phyloP scores from a whole-genome alignment of 768 basidiomycete species.

The Rhizopogon sp. region DNA sequence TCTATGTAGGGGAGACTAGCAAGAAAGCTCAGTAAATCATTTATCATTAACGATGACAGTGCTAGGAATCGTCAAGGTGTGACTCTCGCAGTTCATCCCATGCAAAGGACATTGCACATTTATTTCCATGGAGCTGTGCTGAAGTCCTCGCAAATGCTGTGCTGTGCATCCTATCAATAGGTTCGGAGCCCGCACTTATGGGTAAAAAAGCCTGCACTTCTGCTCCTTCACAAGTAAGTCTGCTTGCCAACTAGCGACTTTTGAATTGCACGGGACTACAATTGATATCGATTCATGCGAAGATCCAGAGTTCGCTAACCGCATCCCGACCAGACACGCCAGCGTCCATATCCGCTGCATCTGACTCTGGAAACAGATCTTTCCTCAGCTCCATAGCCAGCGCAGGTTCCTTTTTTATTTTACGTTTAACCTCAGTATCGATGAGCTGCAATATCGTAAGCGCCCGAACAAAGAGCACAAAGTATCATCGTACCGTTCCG shows the following conservation, averaged over 20 bases:
- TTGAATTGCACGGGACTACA: background rate
- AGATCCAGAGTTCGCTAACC: conserved; percentile 45
- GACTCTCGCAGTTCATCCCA: too few relatives aligned
- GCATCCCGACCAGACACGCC: conserved; percentile 22
- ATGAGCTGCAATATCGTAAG: conserved; percentile 54
- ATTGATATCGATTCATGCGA: conserved; percentile 19
- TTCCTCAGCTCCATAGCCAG: conserved; percentile 38
- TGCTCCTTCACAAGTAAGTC: background rate
- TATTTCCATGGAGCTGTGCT: too few relatives aligned
- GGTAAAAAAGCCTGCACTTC: too few relatives aligned
- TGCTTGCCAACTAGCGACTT: background rate
- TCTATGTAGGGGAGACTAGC: too few relatives aligned
- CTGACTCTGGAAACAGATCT: conserved; percentile 26
- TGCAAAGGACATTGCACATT: too few relatives aligned
- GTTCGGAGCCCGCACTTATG: too few relatives aligned
- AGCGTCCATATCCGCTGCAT: conserved; percentile 6
- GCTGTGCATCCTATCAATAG: too few relatives aligned
- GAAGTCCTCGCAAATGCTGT: too few relatives aligned
- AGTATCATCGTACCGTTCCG: conserved; percentile 52
- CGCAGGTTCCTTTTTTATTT: conserved; percentile 77
- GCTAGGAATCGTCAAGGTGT: too few relatives aligned
- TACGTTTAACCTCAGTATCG: conserved; percentile 75
- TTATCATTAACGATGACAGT: too few relatives aligned
- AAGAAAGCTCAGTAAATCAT: too few relatives aligned
- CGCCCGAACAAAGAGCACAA: background rate